Evolutionary conservation across 1,284 basidiomycete genomes (phyloP), one percentile per base, ranked within the genome.

Genomic region (Fomitiporia mediterranea): DNA sequence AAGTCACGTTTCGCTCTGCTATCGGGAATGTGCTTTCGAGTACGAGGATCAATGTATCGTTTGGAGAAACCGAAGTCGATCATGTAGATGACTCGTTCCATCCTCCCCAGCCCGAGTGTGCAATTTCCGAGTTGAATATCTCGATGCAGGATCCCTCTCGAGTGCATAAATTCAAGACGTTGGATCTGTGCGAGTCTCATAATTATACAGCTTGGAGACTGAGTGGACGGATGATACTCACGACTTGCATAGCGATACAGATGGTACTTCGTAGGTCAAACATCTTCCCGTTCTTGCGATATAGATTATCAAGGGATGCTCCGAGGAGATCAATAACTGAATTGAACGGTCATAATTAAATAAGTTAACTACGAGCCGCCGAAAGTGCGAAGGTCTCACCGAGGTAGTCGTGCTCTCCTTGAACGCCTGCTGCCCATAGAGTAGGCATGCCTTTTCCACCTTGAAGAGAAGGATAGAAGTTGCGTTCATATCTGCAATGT

Each of bases 41-140:
- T 86, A 38, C 67, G 59, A 17, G 74, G 76, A 68, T 89, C 84
- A 61, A 89, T 80, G 61, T 86, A 89, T 43, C 76, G 76, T 64
- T 89, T 89, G 15, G 86, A 86, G 66, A 89, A 89, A 7, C 86
- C 86, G 67, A 89, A 89, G 68, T 89, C 87, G 63, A 89, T 89
- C 86, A 89, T 86, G 64, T 88, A 89, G 59, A 89, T 75, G 32
- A 69, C 75, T 54, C 75, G 74, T n/a, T 83, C 73, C 58, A 83
- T 71, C 0, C 82, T 78, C 3, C 72, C 67, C 44, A 77, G 71
- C 8, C 86, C 86, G 53, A 89, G 65, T 4, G 79, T 80, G 62
- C 82, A 85, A 67, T 89, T 89, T 6, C 87, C 87, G 3, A 89
- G 76, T 61, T 89, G 86, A 51, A 89, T 83, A 61, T 89, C 86